Evolutionary conservation across 768 basidiomycete genomes (phyloP).

Genomic region (Xerocomellus dryophilus): DNA sequence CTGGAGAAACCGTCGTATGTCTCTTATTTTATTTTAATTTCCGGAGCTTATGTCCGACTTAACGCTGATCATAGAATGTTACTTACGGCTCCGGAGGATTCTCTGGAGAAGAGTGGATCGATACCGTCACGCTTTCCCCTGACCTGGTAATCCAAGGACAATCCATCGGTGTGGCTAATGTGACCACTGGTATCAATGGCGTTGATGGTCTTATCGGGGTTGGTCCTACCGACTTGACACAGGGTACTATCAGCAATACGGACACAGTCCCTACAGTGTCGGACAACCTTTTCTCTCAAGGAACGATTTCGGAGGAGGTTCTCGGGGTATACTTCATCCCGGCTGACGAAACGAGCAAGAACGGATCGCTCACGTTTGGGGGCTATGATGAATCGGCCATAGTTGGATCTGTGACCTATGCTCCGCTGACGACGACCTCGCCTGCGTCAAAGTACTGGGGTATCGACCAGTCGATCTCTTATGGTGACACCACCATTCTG

Average conservation of each 20-base stretch:
- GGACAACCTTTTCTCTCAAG: constrained; percentile 34
- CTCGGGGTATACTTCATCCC: constrained; percentile 37
- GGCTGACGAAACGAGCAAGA: constrained; percentile 14
- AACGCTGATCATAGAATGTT: background rate
- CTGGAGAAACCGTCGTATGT: constrained; percentile 20
- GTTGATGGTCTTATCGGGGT: no score
- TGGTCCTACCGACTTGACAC: no score
- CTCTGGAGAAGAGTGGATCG: constrained; percentile 17
- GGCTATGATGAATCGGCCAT: constrained; percentile 16
- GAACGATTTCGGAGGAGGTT: constrained; percentile 24
- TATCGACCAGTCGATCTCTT: no score
- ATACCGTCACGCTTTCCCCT: constrained; percentile 12
- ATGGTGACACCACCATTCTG: constrained; percentile 23
- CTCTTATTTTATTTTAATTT: background rate
- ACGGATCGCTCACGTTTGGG: constrained; percentile 32
- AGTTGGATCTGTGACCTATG: constrained; percentile 18
- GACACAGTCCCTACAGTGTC: no score
- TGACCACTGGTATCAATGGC: no score
- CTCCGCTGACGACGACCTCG: constrained; percentile 20
- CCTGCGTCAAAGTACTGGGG: constrained; percentile 32
- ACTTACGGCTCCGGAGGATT: background rate
- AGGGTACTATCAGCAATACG: no score
- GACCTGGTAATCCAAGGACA: no score
- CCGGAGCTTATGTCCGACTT: background rate
- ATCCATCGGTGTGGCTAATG: no score